Percentiles rank a stretch among this genome's conserved stretches.
These are phyloP conservation scores for Zygnema circumcarinatum DNA, from an alignment of 139 green algal genomes.

Conservation along the genomic window DNA sequence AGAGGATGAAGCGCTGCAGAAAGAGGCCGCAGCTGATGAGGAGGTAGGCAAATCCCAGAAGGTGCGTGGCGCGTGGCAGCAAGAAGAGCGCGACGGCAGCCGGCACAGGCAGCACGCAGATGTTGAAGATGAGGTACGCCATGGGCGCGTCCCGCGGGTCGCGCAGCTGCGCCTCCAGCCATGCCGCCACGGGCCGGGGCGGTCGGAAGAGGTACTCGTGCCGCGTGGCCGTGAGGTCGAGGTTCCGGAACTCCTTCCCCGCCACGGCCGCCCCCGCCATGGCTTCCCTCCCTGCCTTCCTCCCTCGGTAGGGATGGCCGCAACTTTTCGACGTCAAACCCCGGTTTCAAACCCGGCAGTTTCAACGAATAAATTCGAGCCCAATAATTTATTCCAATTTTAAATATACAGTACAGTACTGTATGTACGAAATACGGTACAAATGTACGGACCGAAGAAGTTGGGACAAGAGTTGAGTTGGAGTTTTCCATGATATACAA, in stretches of 20 bases:
- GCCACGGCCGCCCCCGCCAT: too few species aligned
- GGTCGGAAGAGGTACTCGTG: constrained; percentile 42
- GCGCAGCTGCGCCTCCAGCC: constrained; percentile 39
- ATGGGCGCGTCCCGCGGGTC: constrained; percentile 33
- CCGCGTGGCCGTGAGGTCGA: constrained; percentile 35
- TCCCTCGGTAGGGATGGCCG: too few species aligned
- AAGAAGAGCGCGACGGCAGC: constrained; percentile 35
- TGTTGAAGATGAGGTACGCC: constrained; percentile 59
- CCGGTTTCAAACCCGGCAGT: too few species aligned
- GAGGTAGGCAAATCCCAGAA: constrained; percentile 46
- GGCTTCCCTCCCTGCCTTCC: too few species aligned
- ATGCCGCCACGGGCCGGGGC: constrained; percentile 16
- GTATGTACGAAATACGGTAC: too few species aligned
- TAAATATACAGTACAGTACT: too few species aligned
- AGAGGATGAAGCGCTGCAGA: constrained; percentile 59
- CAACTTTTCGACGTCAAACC: too few species aligned
- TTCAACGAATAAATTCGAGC: too few species aligned
- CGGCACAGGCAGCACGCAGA: constrained; percentile 25
- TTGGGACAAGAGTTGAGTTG: too few species aligned
- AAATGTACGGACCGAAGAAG: too few species aligned
- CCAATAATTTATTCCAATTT: too few species aligned
- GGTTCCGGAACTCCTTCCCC: constrained; percentile 29
- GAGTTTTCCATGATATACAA: too few species aligned
- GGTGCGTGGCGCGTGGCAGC: not conserved
- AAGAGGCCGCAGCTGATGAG: constrained; percentile 44